phyloP scores from a whole-genome alignment of 768 basidiomycete species.

The Lactarius psammicola region DNA sequence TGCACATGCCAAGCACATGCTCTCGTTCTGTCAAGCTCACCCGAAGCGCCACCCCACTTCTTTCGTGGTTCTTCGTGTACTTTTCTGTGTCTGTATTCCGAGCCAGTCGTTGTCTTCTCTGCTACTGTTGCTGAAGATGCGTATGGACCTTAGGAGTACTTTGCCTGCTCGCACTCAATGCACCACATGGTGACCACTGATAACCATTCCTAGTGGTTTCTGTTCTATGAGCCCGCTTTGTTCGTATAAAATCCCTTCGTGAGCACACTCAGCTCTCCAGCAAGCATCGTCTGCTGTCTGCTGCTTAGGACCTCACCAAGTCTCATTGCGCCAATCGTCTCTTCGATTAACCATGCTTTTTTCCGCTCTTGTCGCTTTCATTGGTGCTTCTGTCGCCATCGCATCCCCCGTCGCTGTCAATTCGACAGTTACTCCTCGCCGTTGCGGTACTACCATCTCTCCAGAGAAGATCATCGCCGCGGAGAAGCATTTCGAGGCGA shows the following conservation, averaged over 20 bases:
- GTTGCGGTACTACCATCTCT: conserved; percentile 32
- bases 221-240: neutral
- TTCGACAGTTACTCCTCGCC: conserved; percentile 10
- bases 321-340: neutral
- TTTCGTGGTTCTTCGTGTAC: neutral
- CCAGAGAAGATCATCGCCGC: conserved; percentile 37
- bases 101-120: neutral
- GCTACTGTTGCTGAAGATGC: neutral
- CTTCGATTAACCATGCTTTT: conserved; percentile 15
- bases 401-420: conserved; percentile 34
- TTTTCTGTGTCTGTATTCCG: neutral
- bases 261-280: neutral
- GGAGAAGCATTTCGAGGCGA: conserved; percentile 44
- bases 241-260: neutral
- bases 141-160: neutral
- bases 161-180: neutral
- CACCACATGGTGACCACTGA: neutral
- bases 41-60: neutral
- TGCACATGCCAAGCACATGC: neutral
- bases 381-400: conserved; percentile 34
- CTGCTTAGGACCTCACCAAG: neutral
- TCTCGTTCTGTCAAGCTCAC: neutral
- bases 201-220: neutral
- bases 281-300: neutral
- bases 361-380: conserved; percentile 33